Evolutionary conservation across 345 rosid genomes (phyloP).

Genomic region (Populus davidiana): DNA sequence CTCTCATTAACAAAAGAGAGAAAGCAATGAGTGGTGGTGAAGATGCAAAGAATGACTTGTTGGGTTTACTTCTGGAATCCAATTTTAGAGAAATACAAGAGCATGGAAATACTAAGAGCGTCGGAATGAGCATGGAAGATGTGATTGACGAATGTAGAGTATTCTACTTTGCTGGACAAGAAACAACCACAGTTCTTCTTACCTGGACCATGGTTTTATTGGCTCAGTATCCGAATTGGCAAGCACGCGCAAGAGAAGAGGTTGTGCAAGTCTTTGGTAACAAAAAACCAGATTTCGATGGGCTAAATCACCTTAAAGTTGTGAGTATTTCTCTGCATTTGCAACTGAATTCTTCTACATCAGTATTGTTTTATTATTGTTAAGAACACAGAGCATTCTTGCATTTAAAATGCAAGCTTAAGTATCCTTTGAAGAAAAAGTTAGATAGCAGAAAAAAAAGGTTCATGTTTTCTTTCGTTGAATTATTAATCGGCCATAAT

Average conservation of each 20-base stretch:
- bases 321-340: not conserved
- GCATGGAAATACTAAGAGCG: not conserved
- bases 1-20: constrained; percentile 38
- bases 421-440: not conserved
- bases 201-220: constrained; percentile 25
- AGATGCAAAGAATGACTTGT: constrained; percentile 29
- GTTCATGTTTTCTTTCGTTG: too few species aligned
- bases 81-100: constrained; percentile 37
- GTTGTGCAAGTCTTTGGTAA: constrained; percentile 16
- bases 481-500: too few species aligned
- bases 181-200: constrained; percentile 16
- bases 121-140: constrained; percentile 37
- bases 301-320: constrained; percentile 21
- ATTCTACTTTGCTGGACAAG: constrained; percentile 26
- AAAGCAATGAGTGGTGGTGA: constrained; percentile 34
- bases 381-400: too few species aligned
- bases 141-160: constrained; percentile 23
- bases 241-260: constrained; percentile 18
- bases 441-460: not conserved
- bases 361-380: too few species aligned
- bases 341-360: not conserved
- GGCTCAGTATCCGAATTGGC: constrained; percentile 13
- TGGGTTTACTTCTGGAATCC: constrained; percentile 45
- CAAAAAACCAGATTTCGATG: constrained; percentile 11
- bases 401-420: not conserved